phyloP scores from a whole-genome alignment of 1,139 yeast species.

The Pichia sp. region DNA sequence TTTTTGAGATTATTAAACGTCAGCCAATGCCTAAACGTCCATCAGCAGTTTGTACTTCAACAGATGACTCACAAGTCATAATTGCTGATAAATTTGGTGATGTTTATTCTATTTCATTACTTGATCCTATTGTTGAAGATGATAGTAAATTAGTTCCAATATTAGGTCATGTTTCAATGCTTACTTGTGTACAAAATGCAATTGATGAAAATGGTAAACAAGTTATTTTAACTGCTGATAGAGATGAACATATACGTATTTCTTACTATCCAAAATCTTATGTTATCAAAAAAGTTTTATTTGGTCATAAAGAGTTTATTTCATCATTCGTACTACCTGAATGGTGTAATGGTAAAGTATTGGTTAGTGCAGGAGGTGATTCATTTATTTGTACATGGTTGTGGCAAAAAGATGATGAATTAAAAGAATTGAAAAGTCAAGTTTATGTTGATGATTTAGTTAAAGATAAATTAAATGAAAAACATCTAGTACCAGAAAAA shows the following conservation, averaged over 20 bases:
- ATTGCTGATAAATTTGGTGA: constrained; percentile 98
- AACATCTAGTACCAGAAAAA: constrained; percentile 62
- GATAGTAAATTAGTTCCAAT: constrained; percentile 54
- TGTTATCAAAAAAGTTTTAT: constrained; percentile 74
- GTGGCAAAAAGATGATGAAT: constrained; percentile 33
- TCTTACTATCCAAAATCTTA: constrained; percentile 74
- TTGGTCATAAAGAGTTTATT: constrained; percentile 83
- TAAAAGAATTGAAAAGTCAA: constrained; percentile 37
- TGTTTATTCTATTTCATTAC: constrained; percentile 56
- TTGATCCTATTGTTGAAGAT: constrained; percentile 27
- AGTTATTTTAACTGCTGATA: constrained; percentile 73
- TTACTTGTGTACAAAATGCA: constrained; percentile 57
- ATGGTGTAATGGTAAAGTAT: constrained; percentile 38
- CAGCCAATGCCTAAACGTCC: constrained; percentile 88
- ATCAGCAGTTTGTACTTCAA: constrained; percentile 62
- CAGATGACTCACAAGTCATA: constrained; percentile 45
- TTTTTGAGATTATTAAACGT: constrained; percentile 53
- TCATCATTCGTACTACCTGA: constrained; percentile 52
- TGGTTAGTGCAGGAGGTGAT: constrained; percentile 92
- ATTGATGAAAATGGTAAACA: constrained; percentile 37
- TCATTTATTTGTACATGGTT: constrained; percentile 71
- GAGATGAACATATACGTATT: constrained; percentile 95
- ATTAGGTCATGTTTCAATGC: constrained; percentile 95
- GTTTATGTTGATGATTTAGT: constrained; percentile 46
- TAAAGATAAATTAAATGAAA: constrained; percentile 41